Evolutionary conservation across 805 yeast genomes (phyloP), one percentile per base, ranked within the genome.

Genomic region (Clavispora asparagi): DNA sequence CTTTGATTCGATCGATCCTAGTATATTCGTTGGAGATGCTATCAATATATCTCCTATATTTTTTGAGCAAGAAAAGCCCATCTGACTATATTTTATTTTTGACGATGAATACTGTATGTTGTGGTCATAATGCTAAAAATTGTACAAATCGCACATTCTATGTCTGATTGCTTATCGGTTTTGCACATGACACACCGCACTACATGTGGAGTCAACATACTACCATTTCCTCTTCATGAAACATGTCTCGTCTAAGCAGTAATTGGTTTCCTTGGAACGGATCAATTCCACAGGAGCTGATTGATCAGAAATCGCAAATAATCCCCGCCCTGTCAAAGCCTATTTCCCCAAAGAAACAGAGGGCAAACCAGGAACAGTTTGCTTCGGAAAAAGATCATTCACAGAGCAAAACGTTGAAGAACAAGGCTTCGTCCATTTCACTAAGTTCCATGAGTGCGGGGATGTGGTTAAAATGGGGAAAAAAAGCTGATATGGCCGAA

Each of bases 401-500:
- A 2, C 23, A 16, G 6, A 10, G 29, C 8, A 37, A 25, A 35
- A 27, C 26, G 4, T 35, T 59, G 13, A 48, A 46, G 27, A 52
- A 43, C 23, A 61, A 60, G 36, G 33, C 59, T 6, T 62, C 67
- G 3, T 55, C 60, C 4, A 41, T 58, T 2, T 62, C 67, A 0
- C 46, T 64, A 8, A 55, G 59, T 6, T 49, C 64, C 8, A 54
- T 58, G 58, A 51, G 62, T 8, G 51, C 61, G 7, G 59, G 62
- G 4, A 57, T 48, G 38, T 67, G 70, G 70, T 51, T 63, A 7
- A 51, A 54, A 26, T 63, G 68, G 68, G 44, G 37, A 16, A 17
- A 12, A 25, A 33, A 17, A 17, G 25, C 6, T 16, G 37, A 33
- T 8, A 4, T 33, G 52, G 28, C 31, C 54, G n/a, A 52, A 39